phyloP scores from a whole-genome alignment of 345 rosid genomes.

The Aethionema arabicum region DNA sequence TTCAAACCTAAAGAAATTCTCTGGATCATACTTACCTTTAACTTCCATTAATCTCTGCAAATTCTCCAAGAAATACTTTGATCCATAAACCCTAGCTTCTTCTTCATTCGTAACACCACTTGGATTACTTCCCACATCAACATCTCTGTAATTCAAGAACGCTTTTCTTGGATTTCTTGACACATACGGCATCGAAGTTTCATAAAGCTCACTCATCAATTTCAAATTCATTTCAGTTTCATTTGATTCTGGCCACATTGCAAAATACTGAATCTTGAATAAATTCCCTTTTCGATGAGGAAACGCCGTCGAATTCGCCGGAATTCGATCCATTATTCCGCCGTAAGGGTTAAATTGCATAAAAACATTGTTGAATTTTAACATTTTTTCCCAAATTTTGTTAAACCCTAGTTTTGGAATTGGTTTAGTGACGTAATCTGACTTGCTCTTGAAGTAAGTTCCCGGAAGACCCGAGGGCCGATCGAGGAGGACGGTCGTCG shows the following conservation, averaged over 20 bases:
- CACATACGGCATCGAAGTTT: slow-evolving; percentile 41
- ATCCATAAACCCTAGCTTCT: slow-evolving; percentile 37
- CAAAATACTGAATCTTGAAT: slow-evolving; percentile 41
- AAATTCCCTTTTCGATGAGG: slow-evolving; percentile 52
- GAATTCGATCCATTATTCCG: slow-evolving; percentile 48
- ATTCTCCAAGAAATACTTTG: slow-evolving; percentile 33
- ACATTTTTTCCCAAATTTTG: slow-evolving; percentile 37
- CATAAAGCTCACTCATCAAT: slow-evolving; percentile 37
- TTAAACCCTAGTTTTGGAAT: slow-evolving; percentile 35
- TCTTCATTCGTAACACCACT: slow-evolving; percentile 7
- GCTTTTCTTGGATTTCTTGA: slow-evolving; percentile 45
- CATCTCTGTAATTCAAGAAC: slow-evolving; percentile 37
- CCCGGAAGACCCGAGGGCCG: slow-evolving; percentile 15
- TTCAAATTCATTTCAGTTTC: slow-evolving; percentile 16
- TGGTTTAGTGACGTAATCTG: slow-evolving; percentile 45
- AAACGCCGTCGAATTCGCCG: slow-evolving; percentile 41
- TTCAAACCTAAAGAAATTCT: slow-evolving; percentile 37
- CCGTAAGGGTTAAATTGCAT: slow-evolving; percentile 52
- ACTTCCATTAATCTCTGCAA: slow-evolving; percentile 34
- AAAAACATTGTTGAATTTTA: slow-evolving; percentile 27
- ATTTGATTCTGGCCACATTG: slow-evolving; percentile 33
- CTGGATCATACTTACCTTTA: slow-evolving; percentile 40
- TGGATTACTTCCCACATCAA: slow-evolving; percentile 28
- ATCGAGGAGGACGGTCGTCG: slow-evolving; percentile 29
- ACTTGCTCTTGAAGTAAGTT: slow-evolving; percentile 41